Percentiles rank a stretch among this genome's conserved stretches.
phyloP scores from a whole-genome alignment of 306 rosid genomes.

The Prosopis cineraria region DNA sequence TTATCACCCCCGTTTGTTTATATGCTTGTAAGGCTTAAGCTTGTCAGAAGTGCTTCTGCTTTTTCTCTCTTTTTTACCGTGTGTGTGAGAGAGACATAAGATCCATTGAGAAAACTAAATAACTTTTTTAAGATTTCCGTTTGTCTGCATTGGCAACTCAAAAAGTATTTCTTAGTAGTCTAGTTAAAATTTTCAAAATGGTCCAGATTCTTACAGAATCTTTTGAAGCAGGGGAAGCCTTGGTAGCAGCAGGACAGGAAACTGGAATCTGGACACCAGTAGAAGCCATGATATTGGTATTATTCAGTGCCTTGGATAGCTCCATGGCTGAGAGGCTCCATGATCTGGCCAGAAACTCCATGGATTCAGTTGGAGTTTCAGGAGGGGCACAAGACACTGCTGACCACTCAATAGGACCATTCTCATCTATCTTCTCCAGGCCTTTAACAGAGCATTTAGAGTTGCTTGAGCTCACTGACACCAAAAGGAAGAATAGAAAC shows the following conservation, averaged over 20 bases:
- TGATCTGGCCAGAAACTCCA: conserved; percentile 96
- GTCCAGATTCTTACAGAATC: conserved; percentile 60
- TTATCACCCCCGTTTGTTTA: not conserved
- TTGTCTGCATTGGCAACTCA: conserved; percentile 18
- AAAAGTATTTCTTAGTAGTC: conserved; percentile 25
- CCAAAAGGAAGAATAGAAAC: conserved; percentile 28
- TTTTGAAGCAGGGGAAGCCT: conserved; percentile 45
- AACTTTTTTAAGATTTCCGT: conserved; percentile 30
- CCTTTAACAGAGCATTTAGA: conserved; percentile 56
- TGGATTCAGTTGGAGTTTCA: conserved; percentile 92
- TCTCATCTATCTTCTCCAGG: conserved; percentile 84
- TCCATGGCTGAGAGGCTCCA: conserved; percentile 95
- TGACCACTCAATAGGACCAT: conserved; percentile 51
- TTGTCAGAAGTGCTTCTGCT: conserved; percentile 14
- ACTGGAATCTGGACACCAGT: conserved; percentile 46
- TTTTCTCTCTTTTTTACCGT: conserved; percentile 8
- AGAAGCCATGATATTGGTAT: conserved; percentile 41
- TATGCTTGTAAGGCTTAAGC: not conserved
- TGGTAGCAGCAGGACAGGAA: conserved; percentile 34
- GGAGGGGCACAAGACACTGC: conserved; percentile 56
- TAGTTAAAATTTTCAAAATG: conserved; percentile 25
- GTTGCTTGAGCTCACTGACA: conserved; percentile 63
- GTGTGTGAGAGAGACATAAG: not conserved
- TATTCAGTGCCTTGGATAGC: conserved; percentile 81
- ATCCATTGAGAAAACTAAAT: conserved; percentile 13